These are phyloP conservation scores for Oryza punctata DNA, from an alignment of 176 grass and related monocot species.

Conservation along the genomic window DNA sequence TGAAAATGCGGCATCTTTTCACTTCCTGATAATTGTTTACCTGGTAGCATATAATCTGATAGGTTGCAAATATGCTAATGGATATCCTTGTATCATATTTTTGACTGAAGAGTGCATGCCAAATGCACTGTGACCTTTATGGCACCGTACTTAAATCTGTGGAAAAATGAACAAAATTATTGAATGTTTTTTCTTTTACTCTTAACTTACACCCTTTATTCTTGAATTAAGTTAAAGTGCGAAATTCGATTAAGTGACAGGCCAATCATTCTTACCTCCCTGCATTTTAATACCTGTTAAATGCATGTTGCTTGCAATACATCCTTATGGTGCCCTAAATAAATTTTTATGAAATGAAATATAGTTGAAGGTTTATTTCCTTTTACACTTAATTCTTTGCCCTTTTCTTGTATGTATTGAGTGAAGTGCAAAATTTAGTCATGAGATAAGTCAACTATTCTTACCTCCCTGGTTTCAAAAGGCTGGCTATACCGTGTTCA, in stretches of 20 bases:
- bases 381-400: background rate
- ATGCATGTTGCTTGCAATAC: background rate
- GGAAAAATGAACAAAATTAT: background rate
- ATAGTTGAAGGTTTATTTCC: background rate
- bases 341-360: background rate
- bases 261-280: background rate
- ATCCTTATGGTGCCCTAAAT: background rate
- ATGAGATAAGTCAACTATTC: background rate
- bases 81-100: background rate
- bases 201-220: background rate
- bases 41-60: background rate
- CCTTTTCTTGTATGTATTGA: slow-evolving; percentile 2
- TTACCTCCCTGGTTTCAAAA: background rate
- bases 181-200: background rate
- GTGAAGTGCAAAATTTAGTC: background rate
- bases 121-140: background rate
- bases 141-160: background rate
- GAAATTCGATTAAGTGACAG: background rate
- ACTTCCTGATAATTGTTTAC: slow-evolving; percentile 10
- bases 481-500: background rate
- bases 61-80: slow-evolving; percentile 3
- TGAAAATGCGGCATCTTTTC: slow-evolving; percentile 11
- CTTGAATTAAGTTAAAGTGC: background rate
- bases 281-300: background rate
- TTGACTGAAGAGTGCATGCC: slow-evolving; percentile 19